These are phyloP conservation scores for Apiospora rasikravindrae DNA, from an alignment of 2,329 filamentous ascomycete species.

Conservation along the genomic window DNA sequence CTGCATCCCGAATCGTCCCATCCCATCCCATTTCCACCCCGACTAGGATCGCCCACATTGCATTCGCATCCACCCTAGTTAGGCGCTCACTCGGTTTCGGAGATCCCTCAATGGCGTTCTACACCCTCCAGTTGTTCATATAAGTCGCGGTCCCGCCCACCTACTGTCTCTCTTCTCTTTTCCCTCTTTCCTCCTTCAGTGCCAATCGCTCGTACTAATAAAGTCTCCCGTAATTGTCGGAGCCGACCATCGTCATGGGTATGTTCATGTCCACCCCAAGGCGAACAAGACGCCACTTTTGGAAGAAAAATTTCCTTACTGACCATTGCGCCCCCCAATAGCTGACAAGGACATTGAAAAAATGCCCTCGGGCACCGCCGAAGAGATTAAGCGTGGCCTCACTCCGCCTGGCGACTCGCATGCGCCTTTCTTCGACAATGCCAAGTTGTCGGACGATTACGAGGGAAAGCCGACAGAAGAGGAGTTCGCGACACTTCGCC, in stretches of 20 bases:
- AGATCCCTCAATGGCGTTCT: background rate
- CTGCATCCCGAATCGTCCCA: conserved; percentile 4
- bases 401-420: conserved; percentile 25
- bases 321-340: background rate
- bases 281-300: background rate
- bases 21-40: background rate
- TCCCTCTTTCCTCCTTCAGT: background rate
- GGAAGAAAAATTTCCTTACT: background rate
- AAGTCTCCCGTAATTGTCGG: background rate
- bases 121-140: background rate
- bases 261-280: background rate
- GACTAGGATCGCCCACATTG: conserved; percentile 17
- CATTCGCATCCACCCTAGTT: background rate
- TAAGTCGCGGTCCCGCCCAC: conserved; percentile 13
- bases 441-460: conserved; percentile 36
- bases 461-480: conserved; percentile 51
- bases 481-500: conserved; percentile 44
- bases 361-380: background rate
- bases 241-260: conserved; percentile 7
- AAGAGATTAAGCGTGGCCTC: background rate
- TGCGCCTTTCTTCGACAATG: conserved; percentile 33
- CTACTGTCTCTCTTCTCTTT: background rate
- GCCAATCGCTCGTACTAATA: background rate
- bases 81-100: background rate
- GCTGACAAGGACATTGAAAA: conserved; percentile 19